A percentile compares a stretch with the other conserved stretches of the same genome.
phyloP scores from a whole-genome alignment of 129 eudicot genomes.

The Saposhnikovia divaricata region DNA sequence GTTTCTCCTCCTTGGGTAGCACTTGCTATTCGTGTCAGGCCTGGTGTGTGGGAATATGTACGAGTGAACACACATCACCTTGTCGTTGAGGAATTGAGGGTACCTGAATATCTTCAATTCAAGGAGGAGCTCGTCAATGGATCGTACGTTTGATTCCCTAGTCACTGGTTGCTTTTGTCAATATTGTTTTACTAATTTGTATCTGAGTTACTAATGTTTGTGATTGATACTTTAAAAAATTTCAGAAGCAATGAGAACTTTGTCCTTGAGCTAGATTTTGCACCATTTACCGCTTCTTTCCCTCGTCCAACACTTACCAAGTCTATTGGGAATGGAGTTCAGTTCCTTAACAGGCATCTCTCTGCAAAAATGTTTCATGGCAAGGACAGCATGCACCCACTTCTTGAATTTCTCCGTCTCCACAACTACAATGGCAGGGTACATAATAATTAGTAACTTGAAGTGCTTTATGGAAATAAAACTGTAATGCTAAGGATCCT shows the following conservation, averaged over 20 bases:
- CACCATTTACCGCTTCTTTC: conserved; percentile 76
- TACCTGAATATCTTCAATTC: conserved; percentile 65
- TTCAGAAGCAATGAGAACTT: conserved; percentile 64
- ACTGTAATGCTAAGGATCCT: not conserved
- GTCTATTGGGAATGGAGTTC: conserved; percentile 93
- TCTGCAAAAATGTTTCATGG: conserved; percentile 97
- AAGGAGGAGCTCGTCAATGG: conserved; percentile 74
- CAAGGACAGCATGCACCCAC: conserved; percentile 91
- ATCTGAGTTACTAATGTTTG: not conserved
- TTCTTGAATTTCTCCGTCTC: conserved; percentile 72
- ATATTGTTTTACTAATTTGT: not conserved
- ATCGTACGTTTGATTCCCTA: conserved; percentile 29
- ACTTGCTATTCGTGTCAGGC: conserved; percentile 78
- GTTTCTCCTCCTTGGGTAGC: conserved; percentile 84
- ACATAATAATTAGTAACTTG: conserved; percentile 1
- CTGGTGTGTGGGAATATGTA: conserved; percentile 94
- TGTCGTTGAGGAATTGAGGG: conserved; percentile 56
- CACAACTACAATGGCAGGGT: conserved; percentile 90
- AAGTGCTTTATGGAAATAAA: not conserved
- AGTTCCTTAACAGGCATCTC: conserved; percentile 91
- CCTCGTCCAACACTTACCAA: conserved; percentile 87
- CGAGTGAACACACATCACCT: conserved; percentile 60
- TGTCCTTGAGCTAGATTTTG: conserved; percentile 91
- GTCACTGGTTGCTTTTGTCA: not conserved
- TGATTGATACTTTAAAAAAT: not conserved